Percentiles rank a stretch among this genome's conserved stretches.
Evolutionary conservation across 805 yeast genomes (phyloP).

Genomic region (Brettanomyces custersianus): DNA sequence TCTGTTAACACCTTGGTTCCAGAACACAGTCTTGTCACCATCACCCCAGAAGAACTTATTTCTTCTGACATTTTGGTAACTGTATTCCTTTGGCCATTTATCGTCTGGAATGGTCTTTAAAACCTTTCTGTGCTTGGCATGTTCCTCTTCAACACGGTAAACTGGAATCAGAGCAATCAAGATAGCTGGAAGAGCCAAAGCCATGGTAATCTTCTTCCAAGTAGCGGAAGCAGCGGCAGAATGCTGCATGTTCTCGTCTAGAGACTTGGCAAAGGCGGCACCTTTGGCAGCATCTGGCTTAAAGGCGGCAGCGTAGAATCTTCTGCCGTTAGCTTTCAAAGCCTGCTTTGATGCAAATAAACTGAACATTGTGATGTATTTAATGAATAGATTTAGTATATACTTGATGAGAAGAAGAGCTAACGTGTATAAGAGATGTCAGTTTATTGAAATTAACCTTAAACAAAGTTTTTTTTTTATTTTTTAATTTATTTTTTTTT

Average conservation of each 20-base stretch:
- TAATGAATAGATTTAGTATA: no score
- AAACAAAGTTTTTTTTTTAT: conserved; percentile 1
- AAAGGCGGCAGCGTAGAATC: conserved; percentile 18
- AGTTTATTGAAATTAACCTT: conserved; percentile 4
- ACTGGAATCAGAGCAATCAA: conserved; percentile 72
- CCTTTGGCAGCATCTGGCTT: conserved; percentile 44
- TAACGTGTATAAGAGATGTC: no score
- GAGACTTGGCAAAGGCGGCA: conserved; percentile 52
- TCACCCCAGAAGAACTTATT: conserved; percentile 97
- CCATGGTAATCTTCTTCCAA: conserved; percentile 81
- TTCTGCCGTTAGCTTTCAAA: conserved; percentile 21
- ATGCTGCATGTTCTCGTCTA: conserved; percentile 67
- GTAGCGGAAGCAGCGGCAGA: conserved; percentile 64
- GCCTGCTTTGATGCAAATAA: conserved; percentile 26
- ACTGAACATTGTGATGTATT: conserved; percentile 33
- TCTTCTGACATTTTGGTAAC: conserved; percentile 82
- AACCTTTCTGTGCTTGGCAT: conserved; percentile 84
- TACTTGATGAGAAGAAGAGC: no score
- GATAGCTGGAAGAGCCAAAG: conserved; percentile 78
- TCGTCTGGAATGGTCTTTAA: conserved; percentile 67
- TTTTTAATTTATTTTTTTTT: conserved; percentile 4
- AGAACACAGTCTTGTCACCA: conserved; percentile 94
- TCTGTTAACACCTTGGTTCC: conserved; percentile 92
- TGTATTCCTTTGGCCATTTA: conserved; percentile 86
- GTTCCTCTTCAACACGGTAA: conserved; percentile 73